Evolutionary conservation across 1,284 basidiomycete species (phyloP).

Genomic region (Gymnopus androsaceus): DNA sequence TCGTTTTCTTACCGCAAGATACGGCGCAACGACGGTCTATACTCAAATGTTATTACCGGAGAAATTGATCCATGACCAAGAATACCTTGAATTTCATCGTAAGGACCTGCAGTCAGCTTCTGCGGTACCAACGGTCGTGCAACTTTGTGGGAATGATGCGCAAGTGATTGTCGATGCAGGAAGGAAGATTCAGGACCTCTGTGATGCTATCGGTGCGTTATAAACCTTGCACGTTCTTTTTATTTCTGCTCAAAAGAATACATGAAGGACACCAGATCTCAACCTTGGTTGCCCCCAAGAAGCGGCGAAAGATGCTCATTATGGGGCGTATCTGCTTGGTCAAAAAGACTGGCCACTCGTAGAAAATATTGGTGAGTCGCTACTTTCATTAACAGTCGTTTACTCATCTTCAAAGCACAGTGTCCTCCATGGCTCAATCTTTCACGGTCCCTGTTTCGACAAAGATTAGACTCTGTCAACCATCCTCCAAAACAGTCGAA

Average conservation of each 20-base stretch:
- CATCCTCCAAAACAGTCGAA: conserved; percentile 53
- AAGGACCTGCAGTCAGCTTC: conserved; percentile 41
- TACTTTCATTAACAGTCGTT: background rate
- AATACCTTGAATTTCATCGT: conserved; percentile 62
- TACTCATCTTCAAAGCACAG: conserved; percentile 31
- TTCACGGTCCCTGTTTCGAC: conserved; percentile 63
- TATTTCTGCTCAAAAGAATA: background rate
- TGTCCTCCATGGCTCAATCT: conserved; percentile 59
- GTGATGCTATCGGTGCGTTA: conserved; percentile 66
- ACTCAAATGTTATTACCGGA: conserved; percentile 73
- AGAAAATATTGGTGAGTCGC: conserved; percentile 53
- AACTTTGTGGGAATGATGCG: conserved; percentile 71
- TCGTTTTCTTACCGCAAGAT: conserved; percentile 53
- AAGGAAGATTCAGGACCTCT: conserved; percentile 52
- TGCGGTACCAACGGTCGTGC: conserved; percentile 49
- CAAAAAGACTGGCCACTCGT: conserved; percentile 73
- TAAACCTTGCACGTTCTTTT: conserved; percentile 11
- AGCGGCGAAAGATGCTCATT: conserved; percentile 64
- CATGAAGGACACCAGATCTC: conserved; percentile 38
- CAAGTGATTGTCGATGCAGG: conserved; percentile 60
- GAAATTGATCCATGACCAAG: conserved; percentile 55
- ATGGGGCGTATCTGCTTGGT: conserved; percentile 71
- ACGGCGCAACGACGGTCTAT: conserved; percentile 65
- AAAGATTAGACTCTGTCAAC: conserved; percentile 66
- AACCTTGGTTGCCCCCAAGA: conserved; percentile 74